phyloP scores from a whole-genome alignment of 2,329 filamentous ascomycete species.

The Parasarocladium wereldwijsianum region DNA sequence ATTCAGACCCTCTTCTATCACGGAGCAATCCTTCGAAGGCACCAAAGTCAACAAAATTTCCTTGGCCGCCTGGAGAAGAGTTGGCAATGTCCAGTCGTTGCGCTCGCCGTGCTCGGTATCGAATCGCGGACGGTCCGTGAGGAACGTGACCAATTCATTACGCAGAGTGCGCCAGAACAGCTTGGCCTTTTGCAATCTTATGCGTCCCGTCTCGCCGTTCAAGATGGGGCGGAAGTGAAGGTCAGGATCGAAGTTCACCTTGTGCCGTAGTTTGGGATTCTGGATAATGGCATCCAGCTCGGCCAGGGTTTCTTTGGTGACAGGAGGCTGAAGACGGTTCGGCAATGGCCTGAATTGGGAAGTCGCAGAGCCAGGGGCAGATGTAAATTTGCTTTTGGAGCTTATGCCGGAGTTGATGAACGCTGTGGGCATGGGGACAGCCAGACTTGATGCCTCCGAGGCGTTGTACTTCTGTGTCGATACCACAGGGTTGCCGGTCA shows the following conservation, averaged over 20 bases:
- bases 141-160: constrained; percentile 38
- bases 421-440: too few species aligned
- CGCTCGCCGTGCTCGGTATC: constrained; percentile 29
- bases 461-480: too few species aligned
- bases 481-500: too few species aligned
- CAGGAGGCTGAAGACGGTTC: too few species aligned
- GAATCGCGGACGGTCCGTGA: constrained; percentile 34
- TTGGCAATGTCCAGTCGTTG: constrained; percentile 53
- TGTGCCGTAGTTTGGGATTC: constrained; percentile 68
- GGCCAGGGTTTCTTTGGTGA: constrained; percentile 71
- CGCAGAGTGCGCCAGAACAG: constrained; percentile 65
- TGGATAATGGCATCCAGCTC: constrained; percentile 83
- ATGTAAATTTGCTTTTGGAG: too few species aligned
- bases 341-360: too few species aligned
- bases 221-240: constrained; percentile 85
- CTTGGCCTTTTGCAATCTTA: constrained; percentile 63
- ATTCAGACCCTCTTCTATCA: constrained; percentile 73
- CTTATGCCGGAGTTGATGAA: too few species aligned
- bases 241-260: constrained; percentile 91
- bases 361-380: too few species aligned
- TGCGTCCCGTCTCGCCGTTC: constrained; percentile 70
- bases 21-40: constrained; percentile 67
- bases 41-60: constrained; percentile 83
- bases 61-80: constrained; percentile 65
- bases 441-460: too few species aligned